Evolutionary conservation across 2,329 filamentous ascomycete genomes (phyloP).

Genomic region (Knoxdaviesia capensis): DNA sequence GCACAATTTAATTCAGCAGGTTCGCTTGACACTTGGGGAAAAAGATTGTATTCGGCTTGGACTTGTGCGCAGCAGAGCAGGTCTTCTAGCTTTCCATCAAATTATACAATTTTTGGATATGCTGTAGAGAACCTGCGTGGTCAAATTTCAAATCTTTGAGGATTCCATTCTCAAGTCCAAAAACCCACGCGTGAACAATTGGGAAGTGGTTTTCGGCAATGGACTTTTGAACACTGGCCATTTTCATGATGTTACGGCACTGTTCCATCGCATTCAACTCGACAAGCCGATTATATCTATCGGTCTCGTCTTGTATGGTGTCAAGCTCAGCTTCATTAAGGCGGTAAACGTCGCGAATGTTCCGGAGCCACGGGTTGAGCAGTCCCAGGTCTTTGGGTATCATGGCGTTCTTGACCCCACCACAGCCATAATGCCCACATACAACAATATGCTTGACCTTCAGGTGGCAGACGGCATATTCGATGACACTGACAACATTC

Average conservation of each 20-base stretch:
- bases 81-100: conserved; percentile 9
- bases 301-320: conserved; percentile 33
- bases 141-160: conserved; percentile 45
- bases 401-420: conserved; percentile 56
- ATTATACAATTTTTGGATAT: conserved; percentile 47
- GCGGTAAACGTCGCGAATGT: conserved; percentile 56
- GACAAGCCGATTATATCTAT: conserved; percentile 50
- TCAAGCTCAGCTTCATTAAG: conserved; percentile 53
- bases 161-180: conserved; percentile 46
- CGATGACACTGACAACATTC: conserved; percentile 62
- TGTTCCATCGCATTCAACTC: conserved; percentile 71
- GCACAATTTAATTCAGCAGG: too few relatives aligned
- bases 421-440: conserved; percentile 63
- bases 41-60: too few relatives aligned
- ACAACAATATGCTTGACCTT: conserved; percentile 66
- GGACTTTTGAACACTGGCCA: conserved; percentile 56
- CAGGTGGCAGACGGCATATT: conserved; percentile 68
- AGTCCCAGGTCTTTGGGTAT: conserved; percentile 50
- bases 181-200: conserved; percentile 56
- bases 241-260: conserved; percentile 61
- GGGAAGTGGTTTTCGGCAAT: conserved; percentile 43
- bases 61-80: too few relatives aligned
- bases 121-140: conserved; percentile 31
- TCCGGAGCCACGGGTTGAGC: conserved; percentile 54
- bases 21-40: too few relatives aligned